Evolutionary conservation across 768 basidiomycete genomes (phyloP).

Genomic region (Auricularia sp.): DNA sequence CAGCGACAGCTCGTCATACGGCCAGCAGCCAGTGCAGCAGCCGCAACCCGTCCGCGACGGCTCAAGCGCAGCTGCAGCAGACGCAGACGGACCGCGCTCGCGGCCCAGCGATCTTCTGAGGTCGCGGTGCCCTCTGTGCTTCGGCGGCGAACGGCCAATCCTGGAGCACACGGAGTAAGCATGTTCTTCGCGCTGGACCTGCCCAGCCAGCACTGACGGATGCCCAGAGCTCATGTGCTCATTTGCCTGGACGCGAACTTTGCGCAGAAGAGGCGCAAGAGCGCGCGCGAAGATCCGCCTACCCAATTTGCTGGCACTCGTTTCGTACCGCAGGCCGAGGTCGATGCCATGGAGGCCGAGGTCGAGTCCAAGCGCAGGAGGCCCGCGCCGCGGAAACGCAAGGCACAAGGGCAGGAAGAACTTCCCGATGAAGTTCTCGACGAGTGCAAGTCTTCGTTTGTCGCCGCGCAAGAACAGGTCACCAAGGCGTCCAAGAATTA

Average conservation of each 20-base stretch:
- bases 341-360: neutral
- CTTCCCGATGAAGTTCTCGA: neutral
- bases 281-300: neutral
- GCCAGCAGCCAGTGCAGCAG: no score
- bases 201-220: neutral
- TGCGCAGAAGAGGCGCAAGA: neutral
- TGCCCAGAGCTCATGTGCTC: constrained; percentile 1
- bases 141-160: neutral
- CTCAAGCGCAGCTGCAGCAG: no score
- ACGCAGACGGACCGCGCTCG: neutral
- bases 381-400: neutral
- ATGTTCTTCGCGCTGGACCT: no score
- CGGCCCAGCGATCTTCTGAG: neutral
- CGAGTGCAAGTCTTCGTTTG: constrained; percentile 7
- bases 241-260: constrained; percentile 7
- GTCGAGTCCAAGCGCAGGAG: neutral
- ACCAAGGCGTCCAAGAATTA: constrained; percentile 4
- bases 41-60: no score
- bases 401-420: neutral
- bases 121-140: constrained; percentile 4
- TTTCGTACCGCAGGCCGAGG: neutral
- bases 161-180: neutral
- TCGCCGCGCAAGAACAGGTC: constrained; percentile 7
- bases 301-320: neutral
- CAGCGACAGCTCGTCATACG: no score